phyloP scores from a whole-genome alignment of 441 rosid species.

The Flueggea neowawraea region DNA sequence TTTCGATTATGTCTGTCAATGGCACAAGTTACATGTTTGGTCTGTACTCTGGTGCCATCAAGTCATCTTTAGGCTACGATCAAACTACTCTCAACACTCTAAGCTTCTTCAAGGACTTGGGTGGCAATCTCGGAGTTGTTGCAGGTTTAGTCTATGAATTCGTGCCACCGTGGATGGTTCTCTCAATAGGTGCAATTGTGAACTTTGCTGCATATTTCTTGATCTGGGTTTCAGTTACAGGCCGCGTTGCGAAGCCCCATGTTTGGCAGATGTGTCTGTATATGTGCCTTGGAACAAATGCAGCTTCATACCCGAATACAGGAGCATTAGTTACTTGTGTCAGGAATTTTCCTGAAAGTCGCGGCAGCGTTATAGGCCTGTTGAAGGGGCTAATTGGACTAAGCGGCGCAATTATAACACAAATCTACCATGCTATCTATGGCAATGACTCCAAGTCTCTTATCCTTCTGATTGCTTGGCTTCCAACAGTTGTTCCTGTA shows the following conservation, averaged over 20 bases:
- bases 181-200: constrained; percentile 19
- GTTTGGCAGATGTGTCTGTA: constrained; percentile 33
- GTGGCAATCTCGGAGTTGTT: constrained; percentile 24
- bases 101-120: constrained; percentile 32
- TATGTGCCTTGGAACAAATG: constrained; percentile 20
- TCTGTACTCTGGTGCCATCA: constrained; percentile 21
- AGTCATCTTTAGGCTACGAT: constrained; percentile 25
- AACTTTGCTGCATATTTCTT: constrained; percentile 32
- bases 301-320: constrained; percentile 30
- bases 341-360: constrained; percentile 36
- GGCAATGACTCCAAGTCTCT: constrained; percentile 40
- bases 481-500: constrained; percentile 38
- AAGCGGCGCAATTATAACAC: constrained; percentile 63
- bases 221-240: constrained; percentile 28
- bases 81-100: constrained; percentile 28
- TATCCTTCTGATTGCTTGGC: constrained; percentile 59
- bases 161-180: constrained; percentile 16
- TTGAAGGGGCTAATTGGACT: constrained; percentile 60
- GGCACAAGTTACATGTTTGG: constrained; percentile 32
- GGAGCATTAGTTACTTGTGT: constrained; percentile 29
- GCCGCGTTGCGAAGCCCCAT: constrained; percentile 17
- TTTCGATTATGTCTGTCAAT: constrained; percentile 24
- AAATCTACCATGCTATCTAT: constrained; percentile 49
- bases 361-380: constrained; percentile 61
- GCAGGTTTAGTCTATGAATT: constrained; percentile 26